phyloP scores from a whole-genome alignment of 2,329 filamentous ascomycete species.

The Trichoderma polysporum region DNA sequence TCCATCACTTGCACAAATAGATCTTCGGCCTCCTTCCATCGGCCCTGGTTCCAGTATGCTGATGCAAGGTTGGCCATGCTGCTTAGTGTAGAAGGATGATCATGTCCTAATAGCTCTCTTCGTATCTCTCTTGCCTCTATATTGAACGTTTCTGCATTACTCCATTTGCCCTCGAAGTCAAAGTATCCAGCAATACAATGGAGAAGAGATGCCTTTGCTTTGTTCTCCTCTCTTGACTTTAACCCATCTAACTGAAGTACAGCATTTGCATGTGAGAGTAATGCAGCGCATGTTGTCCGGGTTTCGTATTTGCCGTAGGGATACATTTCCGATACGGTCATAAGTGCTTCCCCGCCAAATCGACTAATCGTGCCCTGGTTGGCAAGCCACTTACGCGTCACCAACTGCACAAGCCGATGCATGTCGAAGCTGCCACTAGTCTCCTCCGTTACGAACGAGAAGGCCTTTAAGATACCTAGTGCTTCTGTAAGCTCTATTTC shows the following conservation, averaged over 20 bases:
- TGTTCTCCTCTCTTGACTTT: background rate
- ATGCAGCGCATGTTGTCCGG: slow-evolving; percentile 4
- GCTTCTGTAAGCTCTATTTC: slow-evolving; percentile 21
- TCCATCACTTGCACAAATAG: too few species aligned
- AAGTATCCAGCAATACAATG: background rate
- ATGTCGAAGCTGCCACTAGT: slow-evolving; percentile 28
- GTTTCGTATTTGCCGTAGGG: background rate
- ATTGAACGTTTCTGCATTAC: background rate
- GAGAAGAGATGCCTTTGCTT: background rate
- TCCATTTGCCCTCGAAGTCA: background rate
- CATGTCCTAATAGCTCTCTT: too few species aligned
- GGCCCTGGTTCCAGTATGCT: too few species aligned
- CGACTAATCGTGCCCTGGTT: background rate
- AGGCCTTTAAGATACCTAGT: slow-evolving; percentile 31
- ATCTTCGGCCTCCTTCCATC: too few species aligned
- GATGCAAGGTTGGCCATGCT: too few species aligned
- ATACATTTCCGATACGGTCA: background rate
- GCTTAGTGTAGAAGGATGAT: too few species aligned
- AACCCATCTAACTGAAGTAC: background rate
- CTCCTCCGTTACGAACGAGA: slow-evolving; percentile 27
- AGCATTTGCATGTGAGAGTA: slow-evolving; percentile 1
- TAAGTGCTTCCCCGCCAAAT: background rate
- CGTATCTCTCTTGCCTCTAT: too few species aligned
- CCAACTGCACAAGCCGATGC: slow-evolving; percentile 37
- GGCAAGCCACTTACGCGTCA: slow-evolving; percentile 34